Base-by-base conservation (phyloP, 495 filamentous ascomycete genomes). In the Penicillium roqueforti region DNA sequence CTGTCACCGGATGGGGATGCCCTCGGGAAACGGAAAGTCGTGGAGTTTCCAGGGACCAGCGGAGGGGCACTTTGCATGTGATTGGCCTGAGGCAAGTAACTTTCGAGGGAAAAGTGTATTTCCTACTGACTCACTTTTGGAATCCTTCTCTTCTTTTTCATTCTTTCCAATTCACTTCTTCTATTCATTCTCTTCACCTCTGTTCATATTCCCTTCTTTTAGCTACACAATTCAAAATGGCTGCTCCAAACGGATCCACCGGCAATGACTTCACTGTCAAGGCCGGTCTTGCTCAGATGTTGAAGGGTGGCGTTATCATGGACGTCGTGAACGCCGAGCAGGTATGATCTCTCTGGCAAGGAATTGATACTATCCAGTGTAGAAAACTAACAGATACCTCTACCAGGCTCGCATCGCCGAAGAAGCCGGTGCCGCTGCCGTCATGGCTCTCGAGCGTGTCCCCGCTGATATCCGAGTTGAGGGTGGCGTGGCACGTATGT, bases 231-330 rank as follows among this genome's bases (percentile, higher is more conserved):
- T 26, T 57, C 55, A 68, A 59, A 69, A 76, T 76, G 73, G 63
- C 70, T 60, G 53, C 68, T 42, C 57, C 60, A 41, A 72, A 69
- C 61, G 66, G 66, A 47, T 58, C 58, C 51, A 28, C 61, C 51
- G 58, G 63, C 65, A 74, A 70, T 54, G 72, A 77, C 72, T 88
- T 90, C 70, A 79, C 82, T 51, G 82, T 95, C 81, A 98, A 98
- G 82, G 87, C 88, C 40, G 93, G 93, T 28, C 77, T 98, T 51
- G 93, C 93, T 19, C 86, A 92, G 67, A 98, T 98, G 93, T 74
- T 98, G 67, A 95, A 97, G 77, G 93, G 93, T 68, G 93, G 93
- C 57, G 93, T 98, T 34, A 98, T 98, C 70, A 98, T 98, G 93
- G 93, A 98, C 70, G 93, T 97, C 50, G 91, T 96, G 36, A 91